Percentiles rank a stretch among this genome's conserved stretches.
phyloP scores from a whole-genome alignment of 495 filamentous ascomycete species.

The Trichoderma reesei region DNA sequence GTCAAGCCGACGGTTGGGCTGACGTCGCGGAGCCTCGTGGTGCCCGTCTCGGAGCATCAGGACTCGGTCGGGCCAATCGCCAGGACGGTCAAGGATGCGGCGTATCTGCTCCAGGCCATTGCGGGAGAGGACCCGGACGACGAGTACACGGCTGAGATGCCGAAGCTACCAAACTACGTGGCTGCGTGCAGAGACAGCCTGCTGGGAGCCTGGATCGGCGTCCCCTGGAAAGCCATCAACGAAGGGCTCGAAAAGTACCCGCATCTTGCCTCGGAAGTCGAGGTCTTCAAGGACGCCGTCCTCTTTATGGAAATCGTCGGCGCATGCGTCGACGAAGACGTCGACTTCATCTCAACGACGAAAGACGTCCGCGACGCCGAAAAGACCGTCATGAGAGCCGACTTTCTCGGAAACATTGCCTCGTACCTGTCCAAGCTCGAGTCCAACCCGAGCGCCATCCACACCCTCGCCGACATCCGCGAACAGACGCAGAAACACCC shows the following conservation, averaged over 20 bases:
- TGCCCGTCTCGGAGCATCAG: constrained; percentile 26
- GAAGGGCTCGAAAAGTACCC: constrained; percentile 10
- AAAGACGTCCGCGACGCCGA: constrained; percentile 13
- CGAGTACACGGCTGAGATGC: constrained; percentile 31
- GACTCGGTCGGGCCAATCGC: constrained; percentile 32
- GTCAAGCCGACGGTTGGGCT: constrained; percentile 31
- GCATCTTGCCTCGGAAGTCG: constrained; percentile 13
- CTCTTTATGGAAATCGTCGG: constrained; percentile 23
- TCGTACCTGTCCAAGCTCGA: constrained; percentile 36
- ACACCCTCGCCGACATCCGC: constrained; percentile 20
- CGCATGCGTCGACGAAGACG: constrained; percentile 24
- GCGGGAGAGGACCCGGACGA: constrained; percentile 25
- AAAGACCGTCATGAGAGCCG: constrained; percentile 28
- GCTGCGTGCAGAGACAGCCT: constrained; percentile 24
- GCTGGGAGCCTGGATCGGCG: constrained; percentile 30
- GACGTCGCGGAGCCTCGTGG: constrained; percentile 25
- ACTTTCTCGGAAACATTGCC: constrained; percentile 32
- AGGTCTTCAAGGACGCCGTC: constrained; percentile 27
- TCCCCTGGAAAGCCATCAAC: constrained; percentile 30
- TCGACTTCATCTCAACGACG: constrained; percentile 22
- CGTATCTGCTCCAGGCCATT: constrained; percentile 25
- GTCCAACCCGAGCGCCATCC: constrained; percentile 35
- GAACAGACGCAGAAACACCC: constrained; percentile 22
- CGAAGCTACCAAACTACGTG: constrained; percentile 30
- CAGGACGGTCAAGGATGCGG: constrained; percentile 30